Evolutionary conservation across 495 filamentous ascomycete species (phyloP).

Genomic region (Friedmanniomyces endolithicus): DNA sequence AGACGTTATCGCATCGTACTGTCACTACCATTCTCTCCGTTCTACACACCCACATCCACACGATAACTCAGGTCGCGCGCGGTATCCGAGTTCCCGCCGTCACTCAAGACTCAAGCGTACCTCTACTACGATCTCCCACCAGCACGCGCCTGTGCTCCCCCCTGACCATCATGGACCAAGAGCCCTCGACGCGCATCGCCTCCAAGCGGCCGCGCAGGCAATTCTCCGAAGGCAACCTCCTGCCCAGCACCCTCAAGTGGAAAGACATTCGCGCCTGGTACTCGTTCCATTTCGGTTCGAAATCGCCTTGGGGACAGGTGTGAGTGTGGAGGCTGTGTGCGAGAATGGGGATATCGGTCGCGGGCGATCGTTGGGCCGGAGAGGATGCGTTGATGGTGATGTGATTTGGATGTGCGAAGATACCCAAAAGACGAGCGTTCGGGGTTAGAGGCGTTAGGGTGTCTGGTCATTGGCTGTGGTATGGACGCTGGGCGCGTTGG

Average conservation of each 20-base stretch:
- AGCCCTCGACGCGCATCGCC: neutral
- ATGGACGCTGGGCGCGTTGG: too few species aligned
- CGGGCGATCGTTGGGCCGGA: neutral
- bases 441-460: neutral
- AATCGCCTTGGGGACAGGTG: constrained; percentile 10
- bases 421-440: neutral
- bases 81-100: too few species aligned
- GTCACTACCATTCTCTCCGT: too few species aligned
- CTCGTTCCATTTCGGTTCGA: constrained; percentile 5
- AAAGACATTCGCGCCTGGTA: constrained; percentile 10
- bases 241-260: constrained; percentile 7
- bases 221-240: constrained; percentile 8
- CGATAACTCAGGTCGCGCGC: too few species aligned
- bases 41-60: too few species aligned
- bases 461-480: neutral
- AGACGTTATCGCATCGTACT: too few species aligned
- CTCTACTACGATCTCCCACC: too few species aligned
- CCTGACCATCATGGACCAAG: constrained; percentile 22
- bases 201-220: neutral
- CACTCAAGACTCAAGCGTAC: too few species aligned
- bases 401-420: neutral
- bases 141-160: constrained; percentile 34
- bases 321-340: neutral
- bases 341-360: neutral
- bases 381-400: neutral